Evolutionary conservation across 2,329 filamentous ascomycete species (phyloP), one percentile per base, ranked within the genome.

Genomic region (Epichloe baconii): DNA sequence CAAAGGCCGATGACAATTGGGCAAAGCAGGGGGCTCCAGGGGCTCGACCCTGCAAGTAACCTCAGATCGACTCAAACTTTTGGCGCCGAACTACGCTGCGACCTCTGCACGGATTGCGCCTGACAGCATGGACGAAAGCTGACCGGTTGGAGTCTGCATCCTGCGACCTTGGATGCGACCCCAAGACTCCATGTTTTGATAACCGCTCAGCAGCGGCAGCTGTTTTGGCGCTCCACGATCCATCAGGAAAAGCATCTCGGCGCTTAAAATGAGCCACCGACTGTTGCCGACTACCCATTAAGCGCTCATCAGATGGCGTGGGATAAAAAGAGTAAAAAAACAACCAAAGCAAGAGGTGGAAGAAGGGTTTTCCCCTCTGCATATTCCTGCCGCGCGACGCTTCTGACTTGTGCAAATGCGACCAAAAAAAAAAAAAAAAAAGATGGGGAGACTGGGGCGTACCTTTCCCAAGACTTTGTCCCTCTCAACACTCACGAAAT

Each of bases 391-490:
- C 41, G 41, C 14, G 12, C 19, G 19, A 23, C 12, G 6, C 19
- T 11, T 4, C 31, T 26, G 41, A 21, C 41, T 43, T 43, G 35
- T 44, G 42, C 21, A 12, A 45, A 12, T 5, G 14, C 7, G n/a
- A 15, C 5, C 40, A 37, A 21, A 46, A 11, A 2, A 14, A 35
- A 21, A 11, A 14, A 44, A 23, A 26, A 10, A 40, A 45, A 56
- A 54, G 11, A 48, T 36, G 38, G 52, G 53, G 56, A 55, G 53
- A 54, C 53, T 19, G 55, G 58, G 50, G 19, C 54, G 15, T 72
- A 84, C 85, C 70, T 93, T 90, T 58, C 86, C 86, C 19, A 91
- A 88, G 52, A 93, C 75, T 69, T 90, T 89, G 70, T 96, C 90
- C 56, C 83, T 79, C 66, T 97, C 90, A 11, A 89, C 77, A 66